phyloP scores from a whole-genome alignment of 2,329 filamentous ascomycete species.

The Westerdykella aurantiaca region DNA sequence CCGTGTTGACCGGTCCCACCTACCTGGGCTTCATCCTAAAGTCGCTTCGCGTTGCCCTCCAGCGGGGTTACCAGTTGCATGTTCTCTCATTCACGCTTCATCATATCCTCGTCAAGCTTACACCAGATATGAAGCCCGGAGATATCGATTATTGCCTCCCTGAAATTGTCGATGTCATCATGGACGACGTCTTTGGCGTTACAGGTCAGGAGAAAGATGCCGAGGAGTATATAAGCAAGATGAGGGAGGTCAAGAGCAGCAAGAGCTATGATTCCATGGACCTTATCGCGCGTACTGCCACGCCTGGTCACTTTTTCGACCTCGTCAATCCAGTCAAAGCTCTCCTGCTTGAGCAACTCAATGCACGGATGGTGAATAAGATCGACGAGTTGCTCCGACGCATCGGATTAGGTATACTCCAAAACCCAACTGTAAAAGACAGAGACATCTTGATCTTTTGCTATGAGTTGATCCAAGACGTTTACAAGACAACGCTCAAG shows the following conservation, averaged over 20 bases:
- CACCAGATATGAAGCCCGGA: slow-evolving; percentile 68
- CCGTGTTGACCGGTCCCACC: slow-evolving; percentile 69
- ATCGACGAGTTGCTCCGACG: slow-evolving; percentile 83
- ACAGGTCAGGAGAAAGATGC: slow-evolving; percentile 95
- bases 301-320: slow-evolving; percentile 65
- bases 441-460: slow-evolving; percentile 88
- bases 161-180: slow-evolving; percentile 74
- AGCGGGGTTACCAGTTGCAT: slow-evolving; percentile 85
- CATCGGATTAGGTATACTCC: slow-evolving; percentile 74
- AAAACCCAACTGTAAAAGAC: slow-evolving; percentile 72
- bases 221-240: slow-evolving; percentile 88
- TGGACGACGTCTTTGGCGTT: slow-evolving; percentile 95
- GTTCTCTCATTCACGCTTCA: slow-evolving; percentile 94
- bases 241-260: slow-evolving; percentile 96
- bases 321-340: slow-evolving; percentile 73
- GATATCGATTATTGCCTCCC: slow-evolving; percentile 83
- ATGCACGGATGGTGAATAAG: slow-evolving; percentile 76
- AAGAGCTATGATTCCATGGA: slow-evolving; percentile 99
- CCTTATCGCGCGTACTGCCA: slow-evolving; percentile 75
- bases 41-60: slow-evolving; percentile 76
- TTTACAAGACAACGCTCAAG: slow-evolving; percentile 61
- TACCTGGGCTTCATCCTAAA: slow-evolving; percentile 93
- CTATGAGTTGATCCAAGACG: slow-evolving; percentile 86
- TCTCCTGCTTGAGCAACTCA: slow-evolving; percentile 76
- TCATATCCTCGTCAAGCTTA: slow-evolving; percentile 72